These are phyloP conservation scores for Entomortierella lignicola DNA, from an alignment of 192 early-diverging fungal species.

Conservation along the genomic window DNA sequence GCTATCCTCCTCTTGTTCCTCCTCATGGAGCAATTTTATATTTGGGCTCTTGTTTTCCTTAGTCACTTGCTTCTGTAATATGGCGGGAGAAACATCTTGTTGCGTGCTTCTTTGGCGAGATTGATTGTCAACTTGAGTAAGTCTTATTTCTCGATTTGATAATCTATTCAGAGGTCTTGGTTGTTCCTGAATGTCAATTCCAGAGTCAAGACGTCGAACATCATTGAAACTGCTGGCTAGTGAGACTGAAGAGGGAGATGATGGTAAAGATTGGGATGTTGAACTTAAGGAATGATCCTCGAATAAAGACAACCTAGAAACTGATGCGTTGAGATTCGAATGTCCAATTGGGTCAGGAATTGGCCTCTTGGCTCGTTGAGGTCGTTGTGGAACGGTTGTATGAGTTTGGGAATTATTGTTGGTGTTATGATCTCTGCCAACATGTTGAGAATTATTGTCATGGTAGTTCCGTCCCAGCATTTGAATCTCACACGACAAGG, in stretches of 20 bases:
- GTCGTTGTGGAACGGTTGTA: slow-evolving; percentile 15
- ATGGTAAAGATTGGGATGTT: background rate
- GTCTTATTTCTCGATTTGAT: slow-evolving; percentile 27
- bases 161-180: slow-evolving; percentile 24
- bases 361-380: slow-evolving; percentile 30
- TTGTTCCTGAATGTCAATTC: slow-evolving; percentile 22
- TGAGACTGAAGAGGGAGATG: slow-evolving; percentile 23
- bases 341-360: slow-evolving; percentile 13
- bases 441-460: slow-evolving; percentile 8
- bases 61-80: background rate
- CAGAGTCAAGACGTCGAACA: slow-evolving; percentile 17
- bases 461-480: slow-evolving; percentile 15
- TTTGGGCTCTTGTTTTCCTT: background rate
- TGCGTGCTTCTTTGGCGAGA: background rate
- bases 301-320: slow-evolving; percentile 33
- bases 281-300: slow-evolving; percentile 14
- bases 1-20: slow-evolving; percentile 35
- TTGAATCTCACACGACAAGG: background rate
- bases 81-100: background rate
- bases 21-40: background rate
- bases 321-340: slow-evolving; percentile 5
- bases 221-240: slow-evolving; percentile 5
- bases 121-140: slow-evolving; percentile 16
- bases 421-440: slow-evolving; percentile 10
- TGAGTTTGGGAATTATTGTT: background rate